phyloP scores from a whole-genome alignment of 257 asterid species.

The Nicotiana sylvestris region DNA sequence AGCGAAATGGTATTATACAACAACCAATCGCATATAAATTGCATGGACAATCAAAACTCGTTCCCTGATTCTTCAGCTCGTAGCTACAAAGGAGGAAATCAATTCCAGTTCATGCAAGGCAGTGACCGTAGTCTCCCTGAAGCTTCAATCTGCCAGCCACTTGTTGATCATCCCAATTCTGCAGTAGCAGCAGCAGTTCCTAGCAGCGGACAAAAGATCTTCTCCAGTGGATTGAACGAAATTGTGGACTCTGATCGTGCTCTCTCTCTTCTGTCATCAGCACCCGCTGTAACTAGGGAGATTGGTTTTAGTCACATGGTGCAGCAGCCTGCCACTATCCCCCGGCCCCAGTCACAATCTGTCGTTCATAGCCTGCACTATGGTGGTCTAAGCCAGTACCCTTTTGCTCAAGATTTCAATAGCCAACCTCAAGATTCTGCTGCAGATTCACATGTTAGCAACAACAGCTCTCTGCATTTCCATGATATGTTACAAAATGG shows the following conservation, averaged over 20 bases:
- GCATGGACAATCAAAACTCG: conserved; percentile 31
- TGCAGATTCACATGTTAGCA: conserved; percentile 29
- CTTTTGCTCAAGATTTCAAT: conserved; percentile 30
- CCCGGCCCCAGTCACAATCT: conserved; percentile 26
- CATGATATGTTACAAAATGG: conserved; percentile 49
- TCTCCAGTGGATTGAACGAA: conserved; percentile 38
- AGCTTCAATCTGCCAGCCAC: conserved; percentile 30
- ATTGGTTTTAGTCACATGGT: conserved; percentile 39
- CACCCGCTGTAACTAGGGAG: conserved; percentile 47
- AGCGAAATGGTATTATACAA: conserved; percentile 27
- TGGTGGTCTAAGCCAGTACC: conserved; percentile 30
- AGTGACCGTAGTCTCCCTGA: conserved; percentile 20
- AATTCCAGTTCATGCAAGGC: conserved; percentile 45
- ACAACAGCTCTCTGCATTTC: conserved; percentile 39
- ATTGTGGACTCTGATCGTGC: conserved; percentile 62
- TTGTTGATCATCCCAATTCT: conserved; percentile 32
- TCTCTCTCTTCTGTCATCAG: conserved; percentile 99
- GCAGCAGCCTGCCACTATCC: conserved; percentile 21
- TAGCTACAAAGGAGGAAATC: conserved; percentile 35
- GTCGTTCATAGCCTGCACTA: conserved; percentile 36
- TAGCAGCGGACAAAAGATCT: conserved; percentile 29
- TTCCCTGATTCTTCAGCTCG: conserved; percentile 27
- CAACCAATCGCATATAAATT: conserved; percentile 29
- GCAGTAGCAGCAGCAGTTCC: conserved; percentile 20
- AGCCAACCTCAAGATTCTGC: conserved; percentile 33